Base-by-base conservation (phyloP, 2,329 filamentous ascomycete genomes). In the Microcyclospora tardicrescens region DNA sequence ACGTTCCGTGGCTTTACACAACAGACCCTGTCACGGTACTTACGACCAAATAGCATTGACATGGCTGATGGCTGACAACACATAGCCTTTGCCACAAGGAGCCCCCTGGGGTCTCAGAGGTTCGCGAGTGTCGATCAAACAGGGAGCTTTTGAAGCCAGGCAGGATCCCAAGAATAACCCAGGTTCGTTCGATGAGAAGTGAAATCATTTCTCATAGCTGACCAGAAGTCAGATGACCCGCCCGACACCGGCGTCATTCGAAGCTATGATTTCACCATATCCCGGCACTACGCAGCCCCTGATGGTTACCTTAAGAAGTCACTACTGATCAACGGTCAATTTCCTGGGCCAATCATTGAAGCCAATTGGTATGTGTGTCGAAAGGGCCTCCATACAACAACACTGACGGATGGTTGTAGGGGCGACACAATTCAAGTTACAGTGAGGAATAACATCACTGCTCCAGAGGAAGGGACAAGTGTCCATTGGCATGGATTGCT, bases 391-490 rank as follows among this genome's bases (percentile, higher is more conserved):
- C n/a, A n/a, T n/a, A n/a, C n/a, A n/a, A n/a, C n/a, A n/a, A n/a
- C n/a, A n/a, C n/a, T n/a, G n/a, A n/a, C n/a, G n/a, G n/a, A n/a
- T n/a, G n/a, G n/a, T n/a, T n/a, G n/a, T n/a, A n/a, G 53, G 46
- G 57, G 53, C 33, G 57, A 59, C 38, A 50, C 45, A 40, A 53
- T 58, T 16, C 47, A 56, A 16, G 50, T 58, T 6, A 46, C 39
- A 2, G 49, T 57, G 5, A 43, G 41, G 14, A 71, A 71, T 50
- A 47, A 45, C 2, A 45, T 68, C 5, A 51, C 61, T 8, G 61
- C 67, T n/a, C n/a, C n/a, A n/a, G 38, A 45, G 24, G 53, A 58
- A 35, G 56, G 55, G 5, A 58, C 55, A 3, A 44, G 51, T 2
- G 47, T 60, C 13, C 57, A 60, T 37, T 59, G 54, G 52, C 56